Evolutionary conservation across 1,139 yeast genomes (phyloP), one percentile per base, ranked within the genome.

Genomic region (Geotrichum klebahnii): DNA sequence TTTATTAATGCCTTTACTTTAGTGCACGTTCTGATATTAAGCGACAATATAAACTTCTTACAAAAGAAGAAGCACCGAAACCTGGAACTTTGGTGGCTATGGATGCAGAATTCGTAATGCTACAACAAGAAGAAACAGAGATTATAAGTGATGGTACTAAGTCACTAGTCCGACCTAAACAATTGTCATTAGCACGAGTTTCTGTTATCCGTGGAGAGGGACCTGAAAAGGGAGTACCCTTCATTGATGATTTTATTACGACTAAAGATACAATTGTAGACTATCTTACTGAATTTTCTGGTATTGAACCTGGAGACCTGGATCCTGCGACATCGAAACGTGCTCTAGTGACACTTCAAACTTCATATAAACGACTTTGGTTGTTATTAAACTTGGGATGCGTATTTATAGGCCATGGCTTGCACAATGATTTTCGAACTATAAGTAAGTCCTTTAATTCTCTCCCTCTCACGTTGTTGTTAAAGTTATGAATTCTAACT

Each of bases 101-200:
- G 51, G 99, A 94, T 72, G 97, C 99, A 0, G 99, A 94, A 66
- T 94, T 94, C 72, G 97, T 94, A 5, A 79, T 83, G 42, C 66
- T 90, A 34, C 80, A 81, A 51, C 87, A 86, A 5, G 97, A 90
- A 59, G 82, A 84, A 57, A 77, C 81, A 39, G 97, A 90, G 61
- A 78, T 92, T 44, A 78, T 79, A 48, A 77, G 81, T 49, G 80
- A 79, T 55, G 97, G 97, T 0, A 63, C 75, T 4, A 82, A 81
- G 55, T 75, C 79, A 12, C 68, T 90, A 43, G 75, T 89, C 9
- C 78, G 82, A 54, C 97, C 98, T 0, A 81, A 82, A 49, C 77
- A 80, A 48, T 73, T 84, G 42, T 83, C 95, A 2, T 72, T 94
- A 32, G 98, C 98, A 0, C 76, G 98, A 58, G 83, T 94, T 0